Percentiles rank a stretch among this genome's conserved stretches.
These are phyloP conservation scores for Myxozyma lipomycoides DNA, from an alignment of 805 yeast genomes.

Conservation along the genomic window DNA sequence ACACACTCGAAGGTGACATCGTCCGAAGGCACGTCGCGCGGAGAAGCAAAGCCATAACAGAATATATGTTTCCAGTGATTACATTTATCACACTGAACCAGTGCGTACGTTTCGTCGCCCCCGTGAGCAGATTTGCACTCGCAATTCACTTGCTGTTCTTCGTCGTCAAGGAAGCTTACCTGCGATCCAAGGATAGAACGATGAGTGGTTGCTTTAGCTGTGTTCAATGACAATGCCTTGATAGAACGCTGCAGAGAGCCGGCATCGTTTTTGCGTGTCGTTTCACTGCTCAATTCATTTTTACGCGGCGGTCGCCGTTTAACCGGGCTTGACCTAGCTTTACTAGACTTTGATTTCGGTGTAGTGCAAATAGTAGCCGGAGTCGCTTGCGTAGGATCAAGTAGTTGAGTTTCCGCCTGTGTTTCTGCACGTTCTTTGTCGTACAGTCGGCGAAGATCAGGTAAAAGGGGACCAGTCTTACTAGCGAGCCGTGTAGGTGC, in stretches of 20 bases:
- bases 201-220: neutral
- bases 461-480: neutral
- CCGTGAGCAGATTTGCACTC: conserved; percentile 16
- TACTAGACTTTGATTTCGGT: neutral
- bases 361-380: neutral
- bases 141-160: conserved; percentile 5
- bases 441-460: neutral
- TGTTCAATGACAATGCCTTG: neutral
- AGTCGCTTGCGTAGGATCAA: neutral
- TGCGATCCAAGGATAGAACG: neutral
- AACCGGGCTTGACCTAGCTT: neutral
- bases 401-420: neutral
- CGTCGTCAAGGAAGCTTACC: neutral
- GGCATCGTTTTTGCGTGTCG: no score
- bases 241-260: neutral
- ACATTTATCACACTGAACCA: conserved; percentile 25
- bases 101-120: conserved; percentile 15
- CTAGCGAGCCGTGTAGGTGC: neutral
- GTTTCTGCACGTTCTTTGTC: neutral
- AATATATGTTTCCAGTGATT: conserved; percentile 19
- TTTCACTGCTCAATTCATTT: no score
- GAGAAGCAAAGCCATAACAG: conserved; percentile 23
- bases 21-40: conserved; percentile 10
- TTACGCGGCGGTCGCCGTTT: neutral
- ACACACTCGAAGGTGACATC: conserved; percentile 11